Conservation (phyloP, 1,284 basidiomycete species). For the Ustilago lituana region DNA sequence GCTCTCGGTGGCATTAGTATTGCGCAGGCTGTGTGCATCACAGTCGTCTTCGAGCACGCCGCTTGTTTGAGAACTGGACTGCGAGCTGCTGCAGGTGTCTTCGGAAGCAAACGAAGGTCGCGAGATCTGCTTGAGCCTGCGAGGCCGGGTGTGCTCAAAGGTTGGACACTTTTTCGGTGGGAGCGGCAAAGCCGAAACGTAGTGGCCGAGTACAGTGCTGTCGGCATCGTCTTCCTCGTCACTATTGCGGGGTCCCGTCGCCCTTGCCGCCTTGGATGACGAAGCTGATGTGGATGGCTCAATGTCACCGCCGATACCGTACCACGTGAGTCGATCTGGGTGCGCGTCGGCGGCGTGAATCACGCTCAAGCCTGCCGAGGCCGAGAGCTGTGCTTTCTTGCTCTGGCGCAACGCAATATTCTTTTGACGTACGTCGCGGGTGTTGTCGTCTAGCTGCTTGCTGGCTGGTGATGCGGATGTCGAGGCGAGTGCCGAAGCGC, state of each 20-base stretch:
- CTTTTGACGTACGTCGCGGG: constrained; percentile 4
- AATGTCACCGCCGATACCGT: constrained; percentile 13
- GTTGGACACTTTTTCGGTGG: constrained; percentile 1
- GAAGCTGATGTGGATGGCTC: background rate
- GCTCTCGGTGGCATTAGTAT: constrained; percentile 10
- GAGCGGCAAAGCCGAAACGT: constrained; percentile 12
- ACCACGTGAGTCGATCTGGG: constrained; percentile 26
- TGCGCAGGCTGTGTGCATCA: constrained; percentile 21
- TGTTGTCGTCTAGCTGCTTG: constrained; percentile 7
- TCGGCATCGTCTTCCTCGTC: constrained; percentile 33
- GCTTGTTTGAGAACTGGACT: constrained; percentile 9
- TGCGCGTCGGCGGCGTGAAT: background rate
- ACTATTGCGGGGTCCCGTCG: background rate
- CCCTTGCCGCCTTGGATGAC: too few species aligned
- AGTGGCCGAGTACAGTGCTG: constrained; percentile 34
- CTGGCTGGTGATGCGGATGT: background rate
- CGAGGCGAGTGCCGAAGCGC: background rate
- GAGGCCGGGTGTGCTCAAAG: background rate
- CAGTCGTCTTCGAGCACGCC: constrained; percentile 16
- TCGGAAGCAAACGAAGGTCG: constrained; percentile 14
- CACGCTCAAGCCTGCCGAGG: background rate
- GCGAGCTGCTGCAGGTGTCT: constrained; percentile 17
- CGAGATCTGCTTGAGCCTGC: background rate
- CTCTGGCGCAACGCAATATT: constrained; percentile 13
- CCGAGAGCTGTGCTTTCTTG: constrained; percentile 11